Conservation (phyloP, 2,329 filamentous ascomycete genomes). For the Pseudocercospora macadamiae region DNA sequence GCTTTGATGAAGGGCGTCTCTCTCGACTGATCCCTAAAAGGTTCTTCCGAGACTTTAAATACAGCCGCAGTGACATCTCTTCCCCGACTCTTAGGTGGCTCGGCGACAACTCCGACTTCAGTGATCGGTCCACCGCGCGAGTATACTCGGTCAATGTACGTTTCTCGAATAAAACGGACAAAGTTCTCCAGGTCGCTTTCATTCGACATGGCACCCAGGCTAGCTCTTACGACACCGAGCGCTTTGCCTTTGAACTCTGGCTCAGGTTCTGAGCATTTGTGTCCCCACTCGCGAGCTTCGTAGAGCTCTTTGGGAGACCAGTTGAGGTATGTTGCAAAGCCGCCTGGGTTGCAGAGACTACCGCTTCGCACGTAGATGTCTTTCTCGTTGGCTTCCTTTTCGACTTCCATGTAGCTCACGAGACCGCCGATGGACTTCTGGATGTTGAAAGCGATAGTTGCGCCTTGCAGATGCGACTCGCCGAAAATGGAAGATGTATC, state of each 20-base stretch:
- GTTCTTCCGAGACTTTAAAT: constrained; percentile 14
- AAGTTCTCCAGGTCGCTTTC: constrained; percentile 72
- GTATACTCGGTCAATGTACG: constrained; percentile 27
- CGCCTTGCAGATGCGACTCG: constrained; percentile 60
- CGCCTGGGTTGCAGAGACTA: constrained; percentile 87
- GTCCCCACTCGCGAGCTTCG: constrained; percentile 78
- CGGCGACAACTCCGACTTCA: constrained; percentile 7
- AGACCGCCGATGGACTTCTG: constrained; percentile 69
- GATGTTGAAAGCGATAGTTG: constrained; percentile 81
- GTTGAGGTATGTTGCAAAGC: constrained; percentile 70
- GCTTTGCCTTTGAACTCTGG: constrained; percentile 83
- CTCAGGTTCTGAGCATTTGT: constrained; percentile 78
- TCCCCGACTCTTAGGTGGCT: constrained; percentile 4
- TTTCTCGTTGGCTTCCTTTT: constrained; percentile 77
- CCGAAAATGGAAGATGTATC: constrained; percentile 43
- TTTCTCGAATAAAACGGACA: constrained; percentile 43
- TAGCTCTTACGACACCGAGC: constrained; percentile 81
- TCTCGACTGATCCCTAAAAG: neutral
- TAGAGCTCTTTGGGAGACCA: constrained; percentile 78
- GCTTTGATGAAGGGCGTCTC: constrained; percentile 3
- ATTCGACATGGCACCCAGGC: constrained; percentile 86
- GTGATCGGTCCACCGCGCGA: constrained; percentile 15
- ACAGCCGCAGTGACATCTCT: constrained; percentile 16
- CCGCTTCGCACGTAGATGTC: constrained; percentile 83
- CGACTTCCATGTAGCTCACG: constrained; percentile 78